phyloP scores from a whole-genome alignment of 768 basidiomycete genomes.

The Rhizopogon rudus region DNA sequence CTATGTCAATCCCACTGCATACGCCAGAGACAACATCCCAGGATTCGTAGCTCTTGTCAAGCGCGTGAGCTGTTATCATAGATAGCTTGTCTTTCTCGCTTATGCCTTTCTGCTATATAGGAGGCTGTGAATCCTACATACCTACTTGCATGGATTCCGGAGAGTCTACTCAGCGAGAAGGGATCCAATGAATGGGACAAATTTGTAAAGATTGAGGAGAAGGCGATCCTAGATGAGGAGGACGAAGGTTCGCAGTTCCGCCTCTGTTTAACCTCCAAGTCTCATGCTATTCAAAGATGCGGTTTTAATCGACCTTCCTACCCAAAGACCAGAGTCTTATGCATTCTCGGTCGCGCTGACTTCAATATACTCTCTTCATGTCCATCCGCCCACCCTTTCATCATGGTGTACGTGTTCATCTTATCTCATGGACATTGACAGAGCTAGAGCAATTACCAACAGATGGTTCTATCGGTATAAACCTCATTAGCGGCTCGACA shows the following conservation, averaged over 20 bases:
- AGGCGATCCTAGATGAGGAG: constrained; percentile 51
- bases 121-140: constrained; percentile 73
- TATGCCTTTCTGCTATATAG: constrained; percentile 30
- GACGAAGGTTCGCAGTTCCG: constrained; percentile 55
- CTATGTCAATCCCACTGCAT: constrained; percentile 91
- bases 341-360: constrained; percentile 93
- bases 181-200: constrained; percentile 86
- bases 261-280: constrained; percentile 2
- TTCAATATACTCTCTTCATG: constrained; percentile 84
- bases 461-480: constrained; percentile 89
- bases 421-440: neutral
- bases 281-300: constrained; percentile 45
- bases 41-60: constrained; percentile 93
- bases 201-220: constrained; percentile 81
- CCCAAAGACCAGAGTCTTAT: constrained; percentile 82
- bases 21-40: constrained; percentile 87
- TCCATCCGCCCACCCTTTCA: constrained; percentile 77
- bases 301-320: constrained; percentile 81
- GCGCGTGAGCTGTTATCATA: constrained; percentile 47
- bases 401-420: constrained; percentile 65
- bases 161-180: constrained; percentile 75
- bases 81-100: constrained; percentile 4
- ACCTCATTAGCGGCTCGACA: constrained; percentile 80
- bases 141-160: constrained; percentile 92
- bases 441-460: neutral